phyloP scores from a whole-genome alignment of 352 stramenopile genomes.

The Phytophthora megakarya region DNA sequence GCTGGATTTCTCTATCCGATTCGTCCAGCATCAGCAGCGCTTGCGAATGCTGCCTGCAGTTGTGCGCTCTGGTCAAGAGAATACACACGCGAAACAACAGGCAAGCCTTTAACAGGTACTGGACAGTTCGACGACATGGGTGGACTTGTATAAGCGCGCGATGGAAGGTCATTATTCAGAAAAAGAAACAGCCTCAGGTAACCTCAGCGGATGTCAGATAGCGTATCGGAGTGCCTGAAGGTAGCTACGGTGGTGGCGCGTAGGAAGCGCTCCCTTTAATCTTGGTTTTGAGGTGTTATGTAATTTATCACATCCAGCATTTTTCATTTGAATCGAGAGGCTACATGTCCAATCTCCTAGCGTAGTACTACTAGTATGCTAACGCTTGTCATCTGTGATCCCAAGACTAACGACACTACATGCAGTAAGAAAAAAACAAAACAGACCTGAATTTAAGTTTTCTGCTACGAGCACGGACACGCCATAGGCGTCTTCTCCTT shows the following conservation, averaged over 20 bases:
- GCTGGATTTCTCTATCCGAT: constrained; percentile 65
- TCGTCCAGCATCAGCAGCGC: constrained; percentile 45
- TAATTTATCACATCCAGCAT: constrained; percentile 36
- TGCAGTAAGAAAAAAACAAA: constrained; percentile 23
- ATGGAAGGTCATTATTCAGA: constrained; percentile 22
- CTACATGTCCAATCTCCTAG: no score
- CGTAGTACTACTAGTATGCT: no score
- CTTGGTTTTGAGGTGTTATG: constrained; percentile 37
- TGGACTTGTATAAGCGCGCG: constrained; percentile 45
- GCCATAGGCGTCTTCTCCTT: constrained; percentile 13
- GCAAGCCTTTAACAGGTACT: constrained; percentile 45
- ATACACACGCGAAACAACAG: constrained; percentile 66
- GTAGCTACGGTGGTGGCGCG: constrained; percentile 9
- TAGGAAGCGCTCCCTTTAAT: constrained; percentile 13
- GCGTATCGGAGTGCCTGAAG: constrained; percentile 7
- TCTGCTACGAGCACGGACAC: constrained; percentile 30
- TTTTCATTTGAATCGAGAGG: constrained; percentile 8
- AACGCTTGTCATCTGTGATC: neutral
- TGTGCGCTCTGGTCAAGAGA: constrained; percentile 68
- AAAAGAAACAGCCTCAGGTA: constrained; percentile 13
- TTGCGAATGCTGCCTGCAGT: constrained; percentile 49
- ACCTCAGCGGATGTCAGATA: constrained; percentile 12
- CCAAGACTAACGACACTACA: neutral
- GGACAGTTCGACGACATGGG: constrained; percentile 35
- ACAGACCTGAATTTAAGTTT: constrained; percentile 45